These are phyloP conservation scores for Tulasnella calospora DNA, from an alignment of 768 basidiomycete species.

Conservation along the genomic window DNA sequence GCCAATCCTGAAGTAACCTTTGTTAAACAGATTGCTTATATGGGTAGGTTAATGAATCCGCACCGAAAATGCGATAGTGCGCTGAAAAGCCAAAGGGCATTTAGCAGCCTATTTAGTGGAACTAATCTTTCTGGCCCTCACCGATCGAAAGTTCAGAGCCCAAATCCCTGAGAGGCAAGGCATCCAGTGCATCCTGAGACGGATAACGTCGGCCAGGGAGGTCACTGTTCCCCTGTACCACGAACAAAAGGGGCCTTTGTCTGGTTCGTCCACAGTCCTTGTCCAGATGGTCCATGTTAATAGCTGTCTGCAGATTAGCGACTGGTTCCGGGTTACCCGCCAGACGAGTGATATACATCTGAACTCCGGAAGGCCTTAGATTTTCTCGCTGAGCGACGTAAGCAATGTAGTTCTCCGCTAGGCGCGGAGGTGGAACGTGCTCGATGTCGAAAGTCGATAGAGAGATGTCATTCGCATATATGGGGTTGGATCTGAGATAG, in stretches of 20 bases:
- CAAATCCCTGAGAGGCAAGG: background rate
- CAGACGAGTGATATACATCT: background rate
- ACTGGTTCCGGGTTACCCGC: background rate
- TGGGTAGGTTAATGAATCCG: background rate
- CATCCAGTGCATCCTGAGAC: background rate
- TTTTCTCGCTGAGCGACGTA: slow-evolving; percentile 10
- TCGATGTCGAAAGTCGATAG: background rate
- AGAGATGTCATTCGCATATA: background rate
- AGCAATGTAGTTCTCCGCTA: slow-evolving; percentile 7
- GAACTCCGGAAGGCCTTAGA: background rate
- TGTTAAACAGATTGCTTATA: too few species aligned
- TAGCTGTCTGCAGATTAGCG: background rate
- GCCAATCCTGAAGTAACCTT: background rate
- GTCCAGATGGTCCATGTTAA: background rate
- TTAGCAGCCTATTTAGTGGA: background rate
- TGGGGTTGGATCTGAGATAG: background rate
- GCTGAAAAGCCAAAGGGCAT: background rate
- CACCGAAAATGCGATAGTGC: background rate
- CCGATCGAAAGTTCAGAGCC: background rate
- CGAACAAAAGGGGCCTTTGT: background rate
- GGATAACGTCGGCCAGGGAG: background rate
- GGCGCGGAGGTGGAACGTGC: slow-evolving; percentile 16
- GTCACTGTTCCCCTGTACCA: background rate
- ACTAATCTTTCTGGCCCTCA: background rate
- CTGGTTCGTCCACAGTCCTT: background rate